Evolutionary conservation across 805 yeast genomes (phyloP), one percentile per base, ranked within the genome.

Genomic region (Priceomyces fermenticarens): DNA sequence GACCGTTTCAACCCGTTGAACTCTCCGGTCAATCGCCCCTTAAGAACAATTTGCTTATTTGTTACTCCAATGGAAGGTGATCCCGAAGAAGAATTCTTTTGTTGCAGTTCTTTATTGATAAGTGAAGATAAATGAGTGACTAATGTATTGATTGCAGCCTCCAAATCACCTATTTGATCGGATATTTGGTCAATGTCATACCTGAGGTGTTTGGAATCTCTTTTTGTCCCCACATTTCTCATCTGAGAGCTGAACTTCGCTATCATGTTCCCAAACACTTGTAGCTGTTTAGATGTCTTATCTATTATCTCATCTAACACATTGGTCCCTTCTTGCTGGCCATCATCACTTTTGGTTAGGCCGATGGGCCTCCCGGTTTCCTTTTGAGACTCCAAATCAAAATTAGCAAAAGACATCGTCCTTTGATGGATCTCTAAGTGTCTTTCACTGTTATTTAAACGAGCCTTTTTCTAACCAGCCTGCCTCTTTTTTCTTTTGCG

Each of bases 1-100:
- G 73, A 62, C 17, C 42, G 47, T 45, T 75, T 72, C 14, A 85
- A 67, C 13, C 70, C 73, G 25, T 67, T 67, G 49, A 78, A 80
- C 57, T 86, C 91, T 15, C 67, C 67, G 11, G 68, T 63, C 13
- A 86, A 58, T 42, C 84, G 73, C 14, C 77, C 77, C 47, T 72
- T 73, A 7, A 73, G 67, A 47, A 77, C 70, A 14, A 58, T 46
- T 49, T 70, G 75, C 28, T 62, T 47, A 44, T 68, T 68, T 7
- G 73, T 63, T 10, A 70, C 55, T 15, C 58, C 58, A 37, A 65
- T 57, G 32, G 47, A 40, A 8, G 36, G 36, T 8, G 45, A 42
- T 2, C 35, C n/a, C n/a, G n/a, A n/a, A n/a, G n/a, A n/a, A 26
- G 20, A 29, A 16, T 30, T 32, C 11, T 33, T 52, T 12, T 20